These are phyloP conservation scores for Tricholoma furcatifolium DNA, from an alignment of 768 basidiomycete species.

Conservation along the genomic window DNA sequence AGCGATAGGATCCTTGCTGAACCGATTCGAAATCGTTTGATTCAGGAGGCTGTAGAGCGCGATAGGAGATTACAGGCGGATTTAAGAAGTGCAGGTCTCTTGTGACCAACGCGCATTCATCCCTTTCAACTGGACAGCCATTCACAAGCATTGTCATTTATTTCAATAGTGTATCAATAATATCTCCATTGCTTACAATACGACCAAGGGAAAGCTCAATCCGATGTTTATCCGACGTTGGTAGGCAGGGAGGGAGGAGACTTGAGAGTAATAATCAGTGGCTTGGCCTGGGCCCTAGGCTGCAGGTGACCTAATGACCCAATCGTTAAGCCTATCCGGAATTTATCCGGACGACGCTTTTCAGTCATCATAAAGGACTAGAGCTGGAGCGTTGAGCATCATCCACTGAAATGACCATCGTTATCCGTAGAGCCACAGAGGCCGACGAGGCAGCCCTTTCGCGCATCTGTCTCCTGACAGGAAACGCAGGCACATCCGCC, in stretches of 20 bases:
- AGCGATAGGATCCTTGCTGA: conserved; percentile 41
- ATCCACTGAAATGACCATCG: conserved; percentile 33
- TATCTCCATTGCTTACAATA: background rate
- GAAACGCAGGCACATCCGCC: conserved; percentile 67
- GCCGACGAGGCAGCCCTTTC: conserved; percentile 59
- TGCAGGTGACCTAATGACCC: background rate
- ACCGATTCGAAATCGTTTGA: conserved; percentile 32
- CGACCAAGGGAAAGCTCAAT: background rate
- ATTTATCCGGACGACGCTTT: background rate
- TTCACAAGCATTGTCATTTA: background rate
- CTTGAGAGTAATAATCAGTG: no score
- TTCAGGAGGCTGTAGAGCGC: conserved; percentile 46
- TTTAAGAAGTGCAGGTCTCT: conserved; percentile 62
- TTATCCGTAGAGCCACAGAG: conserved; percentile 55
- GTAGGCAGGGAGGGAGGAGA: background rate
- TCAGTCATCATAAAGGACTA: background rate
- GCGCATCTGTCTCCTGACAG: conserved; percentile 73
- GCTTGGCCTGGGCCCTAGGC: background rate
- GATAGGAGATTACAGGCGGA: conserved; percentile 60
- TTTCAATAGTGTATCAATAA: background rate
- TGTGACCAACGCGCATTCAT: conserved; percentile 33
- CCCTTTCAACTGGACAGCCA: background rate
- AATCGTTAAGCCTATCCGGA: background rate
- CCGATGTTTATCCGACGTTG: background rate
- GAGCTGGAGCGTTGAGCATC: background rate